phyloP scores from a whole-genome alignment of 2,329 filamentous ascomycete genomes.

The Hypoxylon sp. region DNA sequence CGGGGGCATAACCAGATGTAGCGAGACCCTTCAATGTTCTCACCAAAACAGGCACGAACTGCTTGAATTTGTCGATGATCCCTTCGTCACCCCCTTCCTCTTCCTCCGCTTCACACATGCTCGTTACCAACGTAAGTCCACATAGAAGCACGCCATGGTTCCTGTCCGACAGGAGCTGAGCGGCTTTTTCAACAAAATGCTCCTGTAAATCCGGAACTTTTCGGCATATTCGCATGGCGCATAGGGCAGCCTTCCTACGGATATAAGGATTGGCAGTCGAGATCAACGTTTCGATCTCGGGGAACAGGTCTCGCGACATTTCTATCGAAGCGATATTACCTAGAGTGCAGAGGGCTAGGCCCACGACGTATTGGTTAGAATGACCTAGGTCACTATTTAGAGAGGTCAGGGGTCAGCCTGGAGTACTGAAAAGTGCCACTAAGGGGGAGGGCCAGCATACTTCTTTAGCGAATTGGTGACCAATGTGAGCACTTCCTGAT shows the following conservation, averaged over 20 bases:
- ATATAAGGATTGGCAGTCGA: conserved; percentile 99
- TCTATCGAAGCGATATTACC: conserved; percentile 98
- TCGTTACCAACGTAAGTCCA: conserved; percentile 90
- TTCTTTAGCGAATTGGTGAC: conserved; percentile 99
- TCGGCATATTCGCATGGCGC: conserved; percentile 97
- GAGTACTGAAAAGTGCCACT: not conserved
- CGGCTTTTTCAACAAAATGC: conserved; percentile 95
- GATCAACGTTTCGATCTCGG: conserved; percentile 92
- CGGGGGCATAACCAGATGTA: conserved; percentile 95
- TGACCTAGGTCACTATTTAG: conserved; percentile 87
- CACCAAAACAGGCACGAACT: conserved; percentile 86
- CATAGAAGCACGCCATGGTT: conserved; percentile 97
- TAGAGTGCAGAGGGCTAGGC: conserved; percentile 93
- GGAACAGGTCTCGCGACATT: conserved; percentile 97
- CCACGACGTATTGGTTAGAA: conserved; percentile 98
- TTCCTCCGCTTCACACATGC: conserved; percentile 95
- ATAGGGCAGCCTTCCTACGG: conserved; percentile 95
- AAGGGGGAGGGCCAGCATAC: conserved; percentile 65
- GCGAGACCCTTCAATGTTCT: conserved; percentile 93
- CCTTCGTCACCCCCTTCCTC: conserved; percentile 91
- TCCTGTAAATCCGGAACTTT: conserved; percentile 98
- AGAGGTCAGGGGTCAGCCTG: conserved; percentile 27
- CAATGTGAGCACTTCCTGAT: conserved; percentile 96
- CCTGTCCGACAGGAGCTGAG: conserved; percentile 87
- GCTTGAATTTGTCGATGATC: conserved; percentile 91